Evolutionary conservation across 805 yeast genomes (phyloP), one percentile per base, ranked within the genome.

Genomic region (Monosporozyma yasuniensis): DNA sequence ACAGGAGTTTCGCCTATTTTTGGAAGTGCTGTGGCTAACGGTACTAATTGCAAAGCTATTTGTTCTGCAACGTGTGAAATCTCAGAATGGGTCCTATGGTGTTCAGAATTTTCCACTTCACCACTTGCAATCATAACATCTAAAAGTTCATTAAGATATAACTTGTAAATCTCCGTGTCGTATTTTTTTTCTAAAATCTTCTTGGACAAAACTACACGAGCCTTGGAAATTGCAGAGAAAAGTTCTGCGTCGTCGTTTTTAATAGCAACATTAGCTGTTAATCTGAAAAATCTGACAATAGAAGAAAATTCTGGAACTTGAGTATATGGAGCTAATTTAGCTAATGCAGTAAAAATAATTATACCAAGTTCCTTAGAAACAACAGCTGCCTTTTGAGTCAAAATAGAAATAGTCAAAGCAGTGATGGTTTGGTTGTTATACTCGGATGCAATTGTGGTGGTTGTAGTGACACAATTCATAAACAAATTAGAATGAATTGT

Each of bases 1-100:
- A 71, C 58, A 0, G 84, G 80, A 4, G 61, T 56, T 27, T 74
- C 73, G 32, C 72, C 71, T 6, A 75, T 72, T 35, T 71, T 68
- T 3, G 96, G 96, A 49, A 90, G 68, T 38, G 90, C 67, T 22
- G 72, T 73, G 0, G 97, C 93, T 52, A 91, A 72, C 0, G 96
- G 96, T 38, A 72, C 75, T 49, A 93, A 72, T 54, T 78, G 77
- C 11, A 74, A 65, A 1, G 78, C 78, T 53, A 81, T 89, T 65
- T 79, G 85, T 51, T 72, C 75, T n/a, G 82, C 96, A 65, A 79
- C 82, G 46, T 76, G 78, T 28, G 82, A 73, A 38, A 86, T 83
- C 54, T 83, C 90, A 49, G 73, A 74, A 57, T 83, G 89, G 1
- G 95, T 76, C 60, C 95, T 77, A 60, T 87, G 95, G 56, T 84